phyloP scores from a whole-genome alignment of 2,329 filamentous ascomycete species.

The Botryotinia convoluta region DNA sequence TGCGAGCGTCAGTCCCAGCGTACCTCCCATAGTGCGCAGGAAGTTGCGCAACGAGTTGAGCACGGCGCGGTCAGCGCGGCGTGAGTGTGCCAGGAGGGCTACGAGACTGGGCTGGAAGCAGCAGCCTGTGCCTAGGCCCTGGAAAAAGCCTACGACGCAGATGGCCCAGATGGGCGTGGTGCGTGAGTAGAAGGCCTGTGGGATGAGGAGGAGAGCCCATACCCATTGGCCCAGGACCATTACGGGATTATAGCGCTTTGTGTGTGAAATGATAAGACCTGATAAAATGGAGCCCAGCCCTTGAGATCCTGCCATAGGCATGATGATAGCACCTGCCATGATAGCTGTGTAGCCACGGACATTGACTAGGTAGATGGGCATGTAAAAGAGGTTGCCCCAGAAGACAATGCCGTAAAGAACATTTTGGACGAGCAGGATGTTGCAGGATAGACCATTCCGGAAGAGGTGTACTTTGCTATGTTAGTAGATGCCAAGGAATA shows the following conservation, averaged over 20 bases:
- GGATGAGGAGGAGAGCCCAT: background rate
- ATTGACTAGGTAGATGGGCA: slow-evolving; percentile 20
- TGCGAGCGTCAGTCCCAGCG: slow-evolving; percentile 26
- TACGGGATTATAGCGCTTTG: slow-evolving; percentile 2
- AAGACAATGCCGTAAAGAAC: slow-evolving; percentile 16
- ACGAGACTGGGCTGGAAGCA: slow-evolving; percentile 28
- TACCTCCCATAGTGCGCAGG: slow-evolving; percentile 33
- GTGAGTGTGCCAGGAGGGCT: slow-evolving; percentile 34
- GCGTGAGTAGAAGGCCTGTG: slow-evolving; percentile 2
- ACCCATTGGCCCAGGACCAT: background rate
- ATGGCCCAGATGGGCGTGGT: slow-evolving; percentile 7
- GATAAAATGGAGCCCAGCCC: slow-evolving; percentile 15
- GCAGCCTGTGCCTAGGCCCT: slow-evolving; percentile 8
- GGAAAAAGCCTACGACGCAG: slow-evolving; percentile 3
- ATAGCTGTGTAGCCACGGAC: slow-evolving; percentile 15
- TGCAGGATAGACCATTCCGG: slow-evolving; percentile 15
- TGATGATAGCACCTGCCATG: slow-evolving; percentile 14
- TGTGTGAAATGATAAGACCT: slow-evolving; percentile 9
- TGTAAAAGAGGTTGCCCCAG: slow-evolving; percentile 22
- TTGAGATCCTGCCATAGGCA: slow-evolving; percentile 21
- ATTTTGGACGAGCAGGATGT: slow-evolving; percentile 16
- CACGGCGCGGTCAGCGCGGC: slow-evolving; percentile 34
- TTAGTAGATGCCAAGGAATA: background rate
- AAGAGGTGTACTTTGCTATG: slow-evolving; percentile 15
- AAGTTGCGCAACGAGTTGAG: slow-evolving; percentile 36